Conservation (phyloP, 495 filamentous ascomycete species). For the Lophiotrema nucula region DNA sequence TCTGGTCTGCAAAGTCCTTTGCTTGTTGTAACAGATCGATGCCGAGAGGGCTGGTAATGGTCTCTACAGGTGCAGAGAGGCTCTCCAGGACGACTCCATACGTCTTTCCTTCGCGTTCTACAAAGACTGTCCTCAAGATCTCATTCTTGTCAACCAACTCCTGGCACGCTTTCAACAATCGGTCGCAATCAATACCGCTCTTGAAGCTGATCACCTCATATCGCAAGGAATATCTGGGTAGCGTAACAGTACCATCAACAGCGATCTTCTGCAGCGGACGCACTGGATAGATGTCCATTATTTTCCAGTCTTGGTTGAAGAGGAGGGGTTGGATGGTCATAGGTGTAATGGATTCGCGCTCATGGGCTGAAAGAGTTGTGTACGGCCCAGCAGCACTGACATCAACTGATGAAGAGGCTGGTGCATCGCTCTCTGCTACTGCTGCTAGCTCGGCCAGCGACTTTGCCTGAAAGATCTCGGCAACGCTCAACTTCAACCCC, state of each 20-base stretch:
- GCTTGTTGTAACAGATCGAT: constrained; percentile 53
- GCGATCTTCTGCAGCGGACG: constrained; percentile 65
- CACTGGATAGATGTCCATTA: constrained; percentile 58
- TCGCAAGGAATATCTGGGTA: constrained; percentile 47
- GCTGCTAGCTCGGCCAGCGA: constrained; percentile 20
- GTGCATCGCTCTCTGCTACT: neutral
- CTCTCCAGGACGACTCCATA: constrained; percentile 62
- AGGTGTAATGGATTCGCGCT: constrained; percentile 2
- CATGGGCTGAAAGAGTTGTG: constrained; percentile 8
- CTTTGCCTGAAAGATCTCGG: constrained; percentile 23
- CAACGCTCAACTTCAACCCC: constrained; percentile 19
- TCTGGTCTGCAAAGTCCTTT: constrained; percentile 47
- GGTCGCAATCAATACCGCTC: constrained; percentile 33
- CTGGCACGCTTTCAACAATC: constrained; percentile 44
- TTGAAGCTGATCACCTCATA: constrained; percentile 49
- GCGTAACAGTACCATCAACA: constrained; percentile 57
- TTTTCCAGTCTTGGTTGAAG: constrained; percentile 28
- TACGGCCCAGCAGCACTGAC: constrained; percentile 2
- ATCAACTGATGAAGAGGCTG: neutral
- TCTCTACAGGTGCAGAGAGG: constrained; percentile 51
- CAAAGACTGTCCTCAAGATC: constrained; percentile 69
- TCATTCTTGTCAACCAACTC: constrained; percentile 50
- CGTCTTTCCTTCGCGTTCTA: constrained; percentile 55
- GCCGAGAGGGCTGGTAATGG: constrained; percentile 51
- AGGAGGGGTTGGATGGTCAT: constrained; percentile 8